These are phyloP conservation scores for Vaccinium darrowii DNA, from an alignment of 148 eudicot genomes.

Conservation along the genomic window DNA sequence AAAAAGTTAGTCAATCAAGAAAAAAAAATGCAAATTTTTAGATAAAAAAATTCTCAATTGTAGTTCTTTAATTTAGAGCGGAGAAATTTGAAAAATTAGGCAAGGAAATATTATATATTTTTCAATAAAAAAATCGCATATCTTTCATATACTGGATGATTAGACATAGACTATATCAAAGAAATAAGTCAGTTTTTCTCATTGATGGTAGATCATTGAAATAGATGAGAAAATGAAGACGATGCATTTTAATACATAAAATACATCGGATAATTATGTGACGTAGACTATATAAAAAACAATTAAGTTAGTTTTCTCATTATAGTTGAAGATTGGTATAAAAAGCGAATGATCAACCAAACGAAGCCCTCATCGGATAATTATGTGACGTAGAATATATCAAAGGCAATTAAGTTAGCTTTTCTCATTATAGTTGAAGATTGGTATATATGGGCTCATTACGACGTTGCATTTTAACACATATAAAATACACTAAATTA, in stretches of 20 bases:
- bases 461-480: not conserved
- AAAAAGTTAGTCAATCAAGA: no score
- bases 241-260: not conserved
- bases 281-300: no score
- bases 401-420: not conserved
- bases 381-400: not conserved
- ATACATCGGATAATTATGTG: not conserved
- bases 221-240: not conserved
- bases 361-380: not conserved
- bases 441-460: not conserved
- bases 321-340: not conserved
- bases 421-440: not conserved
- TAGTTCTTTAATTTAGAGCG: no score
- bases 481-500: not conserved
- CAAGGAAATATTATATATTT: no score
- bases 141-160: not conserved
- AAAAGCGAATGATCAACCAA: not conserved
- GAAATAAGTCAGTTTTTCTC: not conserved
- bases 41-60: no score
- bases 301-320: not conserved
- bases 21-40: no score
- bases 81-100: no score
- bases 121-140: no score
- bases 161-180: not conserved
- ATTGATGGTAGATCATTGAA: not conserved